These are phyloP conservation scores for Verticillium nubilum DNA, from an alignment of 2,329 filamentous ascomycete genomes.

Conservation along the genomic window DNA sequence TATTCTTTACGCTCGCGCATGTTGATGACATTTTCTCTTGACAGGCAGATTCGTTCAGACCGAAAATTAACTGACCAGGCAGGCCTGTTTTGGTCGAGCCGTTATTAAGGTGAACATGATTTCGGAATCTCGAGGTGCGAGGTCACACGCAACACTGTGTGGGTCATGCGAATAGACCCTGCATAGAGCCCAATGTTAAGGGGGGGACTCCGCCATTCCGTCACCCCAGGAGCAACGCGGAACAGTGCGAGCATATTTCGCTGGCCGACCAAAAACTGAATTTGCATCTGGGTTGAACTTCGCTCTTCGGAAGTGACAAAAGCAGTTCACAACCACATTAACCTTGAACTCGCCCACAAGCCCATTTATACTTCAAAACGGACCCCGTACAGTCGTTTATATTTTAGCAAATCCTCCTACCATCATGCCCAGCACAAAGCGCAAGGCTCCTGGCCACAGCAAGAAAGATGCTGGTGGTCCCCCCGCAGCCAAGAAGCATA, in stretches of 20 bases:
- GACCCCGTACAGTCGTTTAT: background rate
- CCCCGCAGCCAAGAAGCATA: constrained; percentile 45
- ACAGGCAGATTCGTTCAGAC: no score
- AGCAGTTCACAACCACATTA: background rate
- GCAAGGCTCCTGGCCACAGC: background rate
- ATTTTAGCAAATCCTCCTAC: background rate
- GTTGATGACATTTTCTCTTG: no score
- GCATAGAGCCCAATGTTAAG: background rate
- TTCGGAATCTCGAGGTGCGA: no score
- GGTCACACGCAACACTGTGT: no score
- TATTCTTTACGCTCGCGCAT: no score
- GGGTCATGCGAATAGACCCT: background rate
- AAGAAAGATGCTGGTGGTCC: constrained; percentile 29
- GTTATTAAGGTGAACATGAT: no score
- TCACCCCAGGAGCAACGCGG: background rate
- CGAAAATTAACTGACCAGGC: no score
- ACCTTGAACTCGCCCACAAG: background rate
- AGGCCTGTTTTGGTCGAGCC: no score
- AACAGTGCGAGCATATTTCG: background rate
- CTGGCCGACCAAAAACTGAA: background rate
- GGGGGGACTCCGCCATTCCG: background rate
- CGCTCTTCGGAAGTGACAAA: background rate
- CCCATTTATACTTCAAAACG: background rate
- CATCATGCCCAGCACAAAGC: background rate
- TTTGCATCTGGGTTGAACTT: background rate